Percentiles rank a stretch among this genome's conserved stretches.
Evolutionary conservation across 768 basidiomycete genomes (phyloP).

Genomic region (Coprinopsis cinerea): DNA sequence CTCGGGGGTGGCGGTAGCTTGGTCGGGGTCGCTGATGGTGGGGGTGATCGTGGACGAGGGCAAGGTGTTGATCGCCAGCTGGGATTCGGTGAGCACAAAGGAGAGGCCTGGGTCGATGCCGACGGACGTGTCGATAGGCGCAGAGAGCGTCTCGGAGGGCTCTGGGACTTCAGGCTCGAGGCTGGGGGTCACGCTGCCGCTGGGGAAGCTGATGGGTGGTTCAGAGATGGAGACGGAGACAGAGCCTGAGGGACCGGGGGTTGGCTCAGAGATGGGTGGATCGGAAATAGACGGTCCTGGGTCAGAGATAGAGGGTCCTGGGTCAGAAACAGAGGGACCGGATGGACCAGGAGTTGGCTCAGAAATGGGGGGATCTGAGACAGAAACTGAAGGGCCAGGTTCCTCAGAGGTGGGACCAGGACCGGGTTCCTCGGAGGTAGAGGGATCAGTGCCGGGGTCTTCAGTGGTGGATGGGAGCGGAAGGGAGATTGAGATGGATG

Average conservation of each 20-base stretch:
- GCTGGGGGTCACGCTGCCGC: background rate
- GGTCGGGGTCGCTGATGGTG: slow-evolving; percentile 40
- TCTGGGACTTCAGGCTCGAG: background rate
- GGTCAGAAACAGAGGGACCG: background rate
- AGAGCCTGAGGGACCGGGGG: background rate
- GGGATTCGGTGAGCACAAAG: slow-evolving; percentile 38
- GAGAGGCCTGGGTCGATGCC: slow-evolving; percentile 31
- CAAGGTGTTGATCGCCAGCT: slow-evolving; percentile 34
- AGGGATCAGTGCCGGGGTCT: too few species aligned
- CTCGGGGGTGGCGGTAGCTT: slow-evolving; percentile 24
- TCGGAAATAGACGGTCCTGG: background rate
- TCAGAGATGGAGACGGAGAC: slow-evolving; percentile 10
- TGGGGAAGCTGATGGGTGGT: slow-evolving; percentile 18
- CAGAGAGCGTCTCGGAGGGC: background rate
- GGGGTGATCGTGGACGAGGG: slow-evolving; percentile 20
- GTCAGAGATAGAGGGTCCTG: background rate
- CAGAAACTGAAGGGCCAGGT: background rate
- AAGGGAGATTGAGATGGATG: too few species aligned
- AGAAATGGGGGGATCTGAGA: background rate
- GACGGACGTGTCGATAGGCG: slow-evolving; percentile 11
- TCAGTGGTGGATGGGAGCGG: too few species aligned
- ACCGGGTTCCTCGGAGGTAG: too few species aligned
- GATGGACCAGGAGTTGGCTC: background rate
- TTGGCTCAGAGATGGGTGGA: background rate
- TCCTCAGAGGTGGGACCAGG: background rate